Evolutionary conservation across 2,329 filamentous ascomycete genomes (phyloP), one percentile per base, ranked within the genome.

Genomic region (Thermomyces lanuginosus): DNA sequence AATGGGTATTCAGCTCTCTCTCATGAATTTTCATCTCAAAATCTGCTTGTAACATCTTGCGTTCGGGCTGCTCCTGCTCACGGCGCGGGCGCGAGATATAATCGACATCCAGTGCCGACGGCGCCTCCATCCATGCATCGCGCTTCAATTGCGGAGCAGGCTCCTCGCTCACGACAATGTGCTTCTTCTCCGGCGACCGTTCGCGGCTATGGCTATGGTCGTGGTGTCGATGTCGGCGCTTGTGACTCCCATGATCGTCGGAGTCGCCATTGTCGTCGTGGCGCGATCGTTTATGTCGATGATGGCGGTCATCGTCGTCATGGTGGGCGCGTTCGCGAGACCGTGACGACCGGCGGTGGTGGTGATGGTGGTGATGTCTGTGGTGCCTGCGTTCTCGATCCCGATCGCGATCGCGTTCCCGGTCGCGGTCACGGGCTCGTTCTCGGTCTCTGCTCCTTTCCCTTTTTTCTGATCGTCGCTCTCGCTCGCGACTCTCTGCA

Each of bases 41-140:
- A 28, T 73, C 72, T 9, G 69, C 56, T 28, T 61, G 46, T 6
- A 61, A 44, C 42, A 56, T 56, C 27, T 40, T 49, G 4, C 51
- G 36, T 27, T 49, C 53, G 4, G 53, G 42, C 6, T 45, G 47
- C 26, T 56, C 57, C 37, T 56, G 66, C 30, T 56, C 59, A 19
- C 54, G 49, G 60, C 33, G 69, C 68, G 26, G 82, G 65, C 55
- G 49, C 18, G 59, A 54, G 13, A 61, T 45, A 48, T 92, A 92
- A 45, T 95, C 84, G 31, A 95, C 63, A 28, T 84, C 76, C 18
- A 92, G 56, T 0, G 76, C 72, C 0, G 79, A 80, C 0, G 86
- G 83, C 0, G 76, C 76, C 33, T 83, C 76, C 89, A 98, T 98
- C 84, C 91, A 98, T 0, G 77, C 70, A 50, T 95, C 89, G 36